Conservation (phyloP, 2,329 filamentous ascomycete genomes). For the Arachnomyces sp. region DNA sequence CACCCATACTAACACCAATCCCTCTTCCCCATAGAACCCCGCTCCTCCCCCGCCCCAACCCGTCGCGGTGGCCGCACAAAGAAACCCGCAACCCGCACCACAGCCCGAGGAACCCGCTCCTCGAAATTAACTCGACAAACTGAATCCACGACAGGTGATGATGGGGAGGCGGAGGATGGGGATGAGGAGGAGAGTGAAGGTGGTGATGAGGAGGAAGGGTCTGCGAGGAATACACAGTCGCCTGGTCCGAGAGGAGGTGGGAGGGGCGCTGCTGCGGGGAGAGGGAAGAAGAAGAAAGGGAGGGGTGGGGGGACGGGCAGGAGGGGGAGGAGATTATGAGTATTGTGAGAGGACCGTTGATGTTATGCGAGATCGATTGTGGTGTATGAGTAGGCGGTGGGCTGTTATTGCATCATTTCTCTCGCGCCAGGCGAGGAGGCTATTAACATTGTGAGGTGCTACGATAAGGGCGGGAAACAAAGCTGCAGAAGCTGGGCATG, state of each 20-base stretch:
- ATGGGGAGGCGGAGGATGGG: slow-evolving; percentile 32
- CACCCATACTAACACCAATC: not conserved
- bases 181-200: slow-evolving; percentile 30
- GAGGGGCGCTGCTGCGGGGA: slow-evolving; percentile 1
- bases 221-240: slow-evolving; percentile 27
- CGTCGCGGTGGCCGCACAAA: slow-evolving; percentile 29
- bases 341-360: not conserved
- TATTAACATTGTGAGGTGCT: too few species aligned
- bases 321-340: slow-evolving; percentile 24
- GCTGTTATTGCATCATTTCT: too few species aligned
- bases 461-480: too few species aligned
- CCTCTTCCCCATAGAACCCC: slow-evolving; percentile 26
- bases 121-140: slow-evolving; percentile 33
- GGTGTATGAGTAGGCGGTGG: too few species aligned
- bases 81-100: slow-evolving; percentile 25
- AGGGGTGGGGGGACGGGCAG: slow-evolving; percentile 28
- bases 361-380: too few species aligned
- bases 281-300: slow-evolving; percentile 25
- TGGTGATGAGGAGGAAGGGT: slow-evolving; percentile 31
- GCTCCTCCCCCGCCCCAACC: slow-evolving; percentile 35
- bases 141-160: slow-evolving; percentile 27
- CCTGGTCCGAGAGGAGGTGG: slow-evolving; percentile 28
- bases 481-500: too few species aligned
- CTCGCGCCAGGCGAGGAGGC: too few species aligned
- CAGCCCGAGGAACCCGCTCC: slow-evolving; percentile 29